Base-by-base conservation (phyloP, 345 rosid genomes). In the Acer campestre region DNA sequence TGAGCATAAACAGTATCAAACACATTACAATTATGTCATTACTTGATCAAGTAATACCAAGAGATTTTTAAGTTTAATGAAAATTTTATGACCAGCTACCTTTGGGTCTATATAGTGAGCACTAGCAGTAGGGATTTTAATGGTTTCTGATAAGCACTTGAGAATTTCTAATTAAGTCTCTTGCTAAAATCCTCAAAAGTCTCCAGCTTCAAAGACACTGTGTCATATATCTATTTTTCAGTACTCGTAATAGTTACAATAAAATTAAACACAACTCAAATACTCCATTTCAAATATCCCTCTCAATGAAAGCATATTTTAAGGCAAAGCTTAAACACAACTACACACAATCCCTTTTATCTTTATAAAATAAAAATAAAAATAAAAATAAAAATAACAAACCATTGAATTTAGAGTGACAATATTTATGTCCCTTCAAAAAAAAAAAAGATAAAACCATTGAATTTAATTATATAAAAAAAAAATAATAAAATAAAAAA, bases 131-230 rank as follows among this genome's bases (percentile, higher is more conserved):
- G 97, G 97, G 67, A 94, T 89, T 82, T 96, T 96, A 78, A 96
- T 86, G 4, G 92, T 88, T 83, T 96, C 98, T 18, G 94, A 78
- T 68, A 64, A 3, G 3, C 78, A 94, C 99, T 97, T 94, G 80
- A 90, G 84, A 96, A 96, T 71, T 88, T 92, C 66, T 88, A 94
- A 82, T 90, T 96, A 25, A 25, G 27, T 25, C 27, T 1, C 27
- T 25, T 1, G 68, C 90, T 86, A 82, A 96, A 96, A 83, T 96
- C 99, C 92, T 94, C 99, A 75, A 94, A 96, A 81, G 82, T 73
- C 61, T 96, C 99, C 2, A 97, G 90, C 91, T 91, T 96, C 78
- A 96, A 42, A 61, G 98, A 94, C 97, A 96, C 99, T 96, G 92
- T 96, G 92, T 84, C 76, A 82, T 69, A 64, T 67, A 73, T 42